Evolutionary conservation across 169 alveolate genomes (phyloP).

Genomic region (Perkinsus olseni): DNA sequence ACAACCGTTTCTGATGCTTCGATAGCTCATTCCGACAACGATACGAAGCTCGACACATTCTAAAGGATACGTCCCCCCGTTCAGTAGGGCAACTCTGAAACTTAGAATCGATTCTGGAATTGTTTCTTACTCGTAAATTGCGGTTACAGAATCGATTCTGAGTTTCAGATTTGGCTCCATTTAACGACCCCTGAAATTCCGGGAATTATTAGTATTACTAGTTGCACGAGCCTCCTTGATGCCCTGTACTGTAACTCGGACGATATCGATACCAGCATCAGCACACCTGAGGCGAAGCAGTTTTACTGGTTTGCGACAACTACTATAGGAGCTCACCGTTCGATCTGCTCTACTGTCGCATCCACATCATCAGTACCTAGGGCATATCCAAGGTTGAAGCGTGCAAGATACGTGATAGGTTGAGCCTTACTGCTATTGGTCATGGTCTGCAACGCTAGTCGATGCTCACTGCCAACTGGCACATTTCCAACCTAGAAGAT

Average conservation of each 20-base stretch:
- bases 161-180: no score
- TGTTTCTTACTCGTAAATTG: no score
- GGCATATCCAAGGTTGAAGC: not conserved
- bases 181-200: no score
- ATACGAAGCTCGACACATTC: no score
- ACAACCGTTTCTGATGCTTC: no score
- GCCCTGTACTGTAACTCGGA: conserved; percentile 58
- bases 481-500: conserved; percentile 44
- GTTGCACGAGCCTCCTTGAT: conserved; percentile 56
- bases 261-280: conserved; percentile 52
- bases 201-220: conserved; percentile 33
- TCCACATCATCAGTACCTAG: not conserved
- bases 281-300: conserved; percentile 24
- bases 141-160: no score
- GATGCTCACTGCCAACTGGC: conserved; percentile 54
- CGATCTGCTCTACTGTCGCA: not conserved
- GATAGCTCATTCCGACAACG: no score
- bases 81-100: no score
- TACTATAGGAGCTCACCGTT: not conserved
- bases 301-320: not conserved
- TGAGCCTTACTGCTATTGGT: conserved; percentile 52
- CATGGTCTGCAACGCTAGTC: conserved; percentile 61
- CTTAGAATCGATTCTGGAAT: no score
- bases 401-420: conserved; percentile 26
- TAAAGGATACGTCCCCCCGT: no score